Percentiles rank a stretch among this genome's conserved stretches.
phyloP scores from a whole-genome alignment of 208 protist genomes.

The Wallacemonas sp. region DNA sequence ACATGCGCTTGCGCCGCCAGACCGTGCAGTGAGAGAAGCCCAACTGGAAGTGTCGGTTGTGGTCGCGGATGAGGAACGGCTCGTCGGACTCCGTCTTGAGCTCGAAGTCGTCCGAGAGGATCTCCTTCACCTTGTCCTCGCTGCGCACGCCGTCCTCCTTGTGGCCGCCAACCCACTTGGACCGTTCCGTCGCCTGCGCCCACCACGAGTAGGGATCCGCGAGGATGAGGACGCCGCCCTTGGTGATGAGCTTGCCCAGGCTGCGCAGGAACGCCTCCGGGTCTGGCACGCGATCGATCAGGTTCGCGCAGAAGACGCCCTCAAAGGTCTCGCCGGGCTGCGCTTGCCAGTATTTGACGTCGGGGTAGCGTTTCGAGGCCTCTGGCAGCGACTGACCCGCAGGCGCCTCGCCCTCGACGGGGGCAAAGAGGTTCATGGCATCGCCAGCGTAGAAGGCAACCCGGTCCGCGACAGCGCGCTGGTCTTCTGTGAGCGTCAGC shows the following conservation, averaged over 20 bases:
- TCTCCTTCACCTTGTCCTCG: slow-evolving; percentile 65
- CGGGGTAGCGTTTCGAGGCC: slow-evolving; percentile 30
- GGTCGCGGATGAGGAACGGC: slow-evolving; percentile 89
- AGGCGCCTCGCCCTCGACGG: too few species aligned
- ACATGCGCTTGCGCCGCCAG: slow-evolving; percentile 40
- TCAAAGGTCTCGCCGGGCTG: slow-evolving; percentile 66
- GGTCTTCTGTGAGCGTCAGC: slow-evolving; percentile 19
- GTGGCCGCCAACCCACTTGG: slow-evolving; percentile 77
- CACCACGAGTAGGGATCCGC: slow-evolving; percentile 88
- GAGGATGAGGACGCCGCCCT: slow-evolving; percentile 75
- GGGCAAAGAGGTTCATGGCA: slow-evolving; percentile 65
- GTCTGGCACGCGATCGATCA: slow-evolving; percentile 82
- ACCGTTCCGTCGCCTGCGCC: slow-evolving; percentile 56
- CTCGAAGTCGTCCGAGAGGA: slow-evolving; percentile 67
- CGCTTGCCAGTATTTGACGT: slow-evolving; percentile 58
- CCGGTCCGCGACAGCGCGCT: slow-evolving; percentile 36
- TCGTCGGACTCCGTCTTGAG: slow-evolving; percentile 74
- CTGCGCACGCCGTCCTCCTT: slow-evolving; percentile 37
- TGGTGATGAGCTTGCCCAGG: slow-evolving; percentile 39
- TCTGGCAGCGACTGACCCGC: slow-evolving; percentile 7
- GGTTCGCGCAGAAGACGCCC: slow-evolving; percentile 73
- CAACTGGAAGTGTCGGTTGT: slow-evolving; percentile 86
- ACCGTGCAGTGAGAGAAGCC: slow-evolving; percentile 85
- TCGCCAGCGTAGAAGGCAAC: slow-evolving; percentile 64
- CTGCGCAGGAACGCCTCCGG: slow-evolving; percentile 59